Evolutionary conservation across 768 basidiomycete genomes (phyloP).

Genomic region (Ramaria rubella): DNA sequence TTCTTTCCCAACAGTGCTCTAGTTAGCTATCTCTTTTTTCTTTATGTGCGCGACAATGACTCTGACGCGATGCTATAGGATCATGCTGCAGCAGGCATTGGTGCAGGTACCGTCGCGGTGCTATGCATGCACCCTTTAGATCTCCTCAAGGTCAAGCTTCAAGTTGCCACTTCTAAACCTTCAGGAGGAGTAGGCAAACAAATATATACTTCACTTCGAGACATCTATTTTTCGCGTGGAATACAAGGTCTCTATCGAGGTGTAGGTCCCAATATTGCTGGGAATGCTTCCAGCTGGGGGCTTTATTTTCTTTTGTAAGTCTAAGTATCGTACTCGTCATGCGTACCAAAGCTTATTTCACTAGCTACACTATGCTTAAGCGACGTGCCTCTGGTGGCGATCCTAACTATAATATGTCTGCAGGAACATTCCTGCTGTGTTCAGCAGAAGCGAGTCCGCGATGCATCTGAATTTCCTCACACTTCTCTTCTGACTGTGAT

Average conservation of each 20-base stretch:
- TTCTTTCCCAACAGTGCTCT: conserved; percentile 8
- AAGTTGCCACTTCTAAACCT: conserved; percentile 68
- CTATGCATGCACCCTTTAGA: conserved; percentile 97
- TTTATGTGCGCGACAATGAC: neutral
- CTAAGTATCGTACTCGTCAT: conserved; percentile 1
- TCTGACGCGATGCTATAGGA: conserved; percentile 47
- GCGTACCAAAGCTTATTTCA: neutral
- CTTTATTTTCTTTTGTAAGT: conserved; percentile 96
- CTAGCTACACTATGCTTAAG: conserved; percentile 56
- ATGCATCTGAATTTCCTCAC: conserved; percentile 17
- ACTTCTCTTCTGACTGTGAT: conserved; percentile 3
- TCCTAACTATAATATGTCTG: conserved; percentile 58
- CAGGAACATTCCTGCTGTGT: conserved; percentile 77
- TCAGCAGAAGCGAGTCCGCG: conserved; percentile 95
- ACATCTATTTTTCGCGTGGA: conserved; percentile 70
- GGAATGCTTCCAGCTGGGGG: conserved; percentile 96
- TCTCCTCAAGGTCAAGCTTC: conserved; percentile 89
- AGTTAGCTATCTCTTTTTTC: neutral
- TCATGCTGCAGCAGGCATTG: conserved; percentile 90
- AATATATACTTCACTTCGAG: conserved; percentile 68
- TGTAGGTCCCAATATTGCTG: conserved; percentile 82
- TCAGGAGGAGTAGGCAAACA: conserved; percentile 58
- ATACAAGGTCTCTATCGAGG: conserved; percentile 88
- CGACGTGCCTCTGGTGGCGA: conserved; percentile 58
- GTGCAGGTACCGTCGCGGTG: conserved; percentile 87